A percentile compares a stretch with the other conserved stretches of the same genome.
These are phyloP conservation scores for Leccinum uliginosum DNA, from an alignment of 768 basidiomycete species.

Conservation along the genomic window DNA sequence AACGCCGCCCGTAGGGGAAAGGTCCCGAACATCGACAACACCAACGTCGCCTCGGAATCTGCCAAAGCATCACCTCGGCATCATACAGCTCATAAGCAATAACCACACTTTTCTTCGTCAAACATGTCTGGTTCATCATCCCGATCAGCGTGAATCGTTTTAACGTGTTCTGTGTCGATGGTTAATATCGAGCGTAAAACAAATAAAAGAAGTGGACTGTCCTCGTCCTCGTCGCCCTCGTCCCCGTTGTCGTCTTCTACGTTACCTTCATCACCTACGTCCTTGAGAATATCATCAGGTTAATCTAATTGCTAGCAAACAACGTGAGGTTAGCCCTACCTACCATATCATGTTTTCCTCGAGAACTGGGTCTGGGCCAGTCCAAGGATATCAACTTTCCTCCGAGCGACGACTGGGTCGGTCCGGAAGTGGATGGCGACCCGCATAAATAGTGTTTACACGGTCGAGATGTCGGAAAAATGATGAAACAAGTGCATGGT, in stretches of 20 bases:
- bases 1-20: slow-evolving; percentile 21
- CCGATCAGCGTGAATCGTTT: slow-evolving; percentile 58
- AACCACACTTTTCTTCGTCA: slow-evolving; percentile 59
- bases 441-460: slow-evolving; percentile 31
- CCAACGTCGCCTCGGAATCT: slow-evolving; percentile 41
- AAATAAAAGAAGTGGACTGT: background rate
- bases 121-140: slow-evolving; percentile 62
- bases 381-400: slow-evolving; percentile 30
- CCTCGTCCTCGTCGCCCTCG: slow-evolving; percentile 42
- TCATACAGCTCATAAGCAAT: slow-evolving; percentile 2
- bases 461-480: slow-evolving; percentile 26
- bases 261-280: slow-evolving; percentile 54
- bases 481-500: slow-evolving; percentile 31
- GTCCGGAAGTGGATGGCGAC: slow-evolving; percentile 13
- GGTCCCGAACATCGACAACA: slow-evolving; percentile 34
- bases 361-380: slow-evolving; percentile 49
- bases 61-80: slow-evolving; percentile 15
- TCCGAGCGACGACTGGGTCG: slow-evolving; percentile 25
- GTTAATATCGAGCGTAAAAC: slow-evolving; percentile 7
- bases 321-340: slow-evolving; percentile 32
- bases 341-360: slow-evolving; percentile 56
- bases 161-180: slow-evolving; percentile 39
- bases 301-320: slow-evolving; percentile 9
- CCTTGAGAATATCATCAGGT: slow-evolving; percentile 30
- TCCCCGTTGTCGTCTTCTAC: slow-evolving; percentile 58